Evolutionary conservation across 805 yeast genomes (phyloP).

Genomic region (Phaffomyces thermotolerans): DNA sequence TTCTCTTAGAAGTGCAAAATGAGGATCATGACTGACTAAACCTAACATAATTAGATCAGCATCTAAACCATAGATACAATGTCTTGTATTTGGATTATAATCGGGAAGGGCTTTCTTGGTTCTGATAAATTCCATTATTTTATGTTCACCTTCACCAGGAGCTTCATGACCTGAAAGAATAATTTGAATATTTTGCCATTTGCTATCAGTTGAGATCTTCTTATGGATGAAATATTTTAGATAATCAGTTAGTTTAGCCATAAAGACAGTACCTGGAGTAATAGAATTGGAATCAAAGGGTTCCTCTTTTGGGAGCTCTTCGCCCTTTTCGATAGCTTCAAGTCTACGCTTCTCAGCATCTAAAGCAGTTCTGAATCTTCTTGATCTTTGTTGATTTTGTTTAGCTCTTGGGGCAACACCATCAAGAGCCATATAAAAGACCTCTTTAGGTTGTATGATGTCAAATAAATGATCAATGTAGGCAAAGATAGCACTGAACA

Average conservation of each 20-base stretch:
- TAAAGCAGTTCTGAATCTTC: slow-evolving; percentile 89
- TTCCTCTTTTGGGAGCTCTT: slow-evolving; percentile 69
- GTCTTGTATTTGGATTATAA: slow-evolving; percentile 89
- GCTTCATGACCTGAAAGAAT: slow-evolving; percentile 93
- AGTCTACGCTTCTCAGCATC: slow-evolving; percentile 79
- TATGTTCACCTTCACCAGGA: slow-evolving; percentile 99
- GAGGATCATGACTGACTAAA: slow-evolving; percentile 96
- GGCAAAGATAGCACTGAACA: slow-evolving; percentile 85
- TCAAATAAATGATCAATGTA: slow-evolving; percentile 91
- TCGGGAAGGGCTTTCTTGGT: slow-evolving; percentile 81
- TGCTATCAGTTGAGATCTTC: slow-evolving; percentile 82
- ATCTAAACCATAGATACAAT: slow-evolving; percentile 94
- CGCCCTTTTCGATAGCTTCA: slow-evolving; percentile 69
- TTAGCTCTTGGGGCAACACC: slow-evolving; percentile 99
- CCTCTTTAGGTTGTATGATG: slow-evolving; percentile 77
- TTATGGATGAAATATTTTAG: slow-evolving; percentile 89
- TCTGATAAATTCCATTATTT: slow-evolving; percentile 92
- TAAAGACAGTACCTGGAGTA: slow-evolving; percentile 98
- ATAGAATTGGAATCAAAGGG: slow-evolving; percentile 90
- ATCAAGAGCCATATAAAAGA: slow-evolving; percentile 94
- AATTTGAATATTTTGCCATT: slow-evolving; percentile 86
- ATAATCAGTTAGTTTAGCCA: slow-evolving; percentile 81
- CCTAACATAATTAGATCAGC: slow-evolving; percentile 96
- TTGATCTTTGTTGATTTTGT: slow-evolving; percentile 95
- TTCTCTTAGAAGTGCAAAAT: slow-evolving; percentile 87